These are phyloP conservation scores for Ceratopteris richardii DNA, from an alignment of 75 land plant genomes.

Conservation along the genomic window DNA sequence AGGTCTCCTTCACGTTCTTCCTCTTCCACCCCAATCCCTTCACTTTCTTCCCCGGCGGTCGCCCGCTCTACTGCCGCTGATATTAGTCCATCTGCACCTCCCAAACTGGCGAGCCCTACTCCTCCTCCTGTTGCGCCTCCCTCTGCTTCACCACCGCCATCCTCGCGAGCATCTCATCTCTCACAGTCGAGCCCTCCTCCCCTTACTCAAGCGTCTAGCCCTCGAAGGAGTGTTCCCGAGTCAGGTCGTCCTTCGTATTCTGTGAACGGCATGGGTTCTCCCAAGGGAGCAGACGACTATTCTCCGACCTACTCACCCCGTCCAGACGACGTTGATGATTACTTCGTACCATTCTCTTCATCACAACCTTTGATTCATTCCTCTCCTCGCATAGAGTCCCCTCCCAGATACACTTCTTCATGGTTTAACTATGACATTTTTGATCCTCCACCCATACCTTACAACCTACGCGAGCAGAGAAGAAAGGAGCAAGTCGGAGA, in stretches of 20 bases:
- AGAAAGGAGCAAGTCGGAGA: constrained; percentile 17
- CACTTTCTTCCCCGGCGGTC: constrained; percentile 22
- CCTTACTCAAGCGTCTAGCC: neutral
- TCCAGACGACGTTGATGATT: neutral
- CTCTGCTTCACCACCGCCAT: too few relatives aligned
- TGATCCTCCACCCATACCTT: constrained; percentile 31
- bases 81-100: constrained; percentile 12
- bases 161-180: neutral
- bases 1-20: constrained; percentile 21
- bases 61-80: neutral
- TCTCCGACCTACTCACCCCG: constrained; percentile 1
- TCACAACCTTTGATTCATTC: constrained; percentile 9
- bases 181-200: constrained; percentile 2
- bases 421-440: constrained; percentile 58
- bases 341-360: constrained; percentile 1
- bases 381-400: constrained; percentile 14
- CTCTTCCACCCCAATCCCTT: constrained; percentile 26
- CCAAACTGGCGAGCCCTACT: constrained; percentile 40
- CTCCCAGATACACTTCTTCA: constrained; percentile 20
- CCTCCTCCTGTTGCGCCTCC: neutral
- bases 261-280: constrained; percentile 1
- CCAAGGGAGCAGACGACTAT: neutral
- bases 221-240: constrained; percentile 22
- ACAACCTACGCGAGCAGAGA: constrained; percentile 26
- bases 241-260: constrained; percentile 28